Percentiles rank a stretch among this genome's conserved stretches.
phyloP scores from a whole-genome alignment of 768 basidiomycete genomes.

The Podaxis sp. region DNA sequence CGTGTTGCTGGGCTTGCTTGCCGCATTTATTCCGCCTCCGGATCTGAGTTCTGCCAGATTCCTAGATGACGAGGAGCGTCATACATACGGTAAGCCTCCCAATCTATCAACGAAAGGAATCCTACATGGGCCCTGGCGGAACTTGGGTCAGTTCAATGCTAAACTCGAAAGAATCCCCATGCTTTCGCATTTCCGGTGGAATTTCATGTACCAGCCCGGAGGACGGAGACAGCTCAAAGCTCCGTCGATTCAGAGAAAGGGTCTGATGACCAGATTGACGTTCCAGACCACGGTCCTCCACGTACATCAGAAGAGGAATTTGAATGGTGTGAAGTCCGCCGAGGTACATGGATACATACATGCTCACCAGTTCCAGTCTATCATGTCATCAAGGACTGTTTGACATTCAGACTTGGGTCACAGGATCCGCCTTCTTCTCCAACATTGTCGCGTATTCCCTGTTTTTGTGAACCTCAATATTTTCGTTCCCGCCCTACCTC shows the following conservation, averaged over 20 bases:
- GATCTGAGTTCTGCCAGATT: constrained; percentile 20
- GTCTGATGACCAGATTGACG: not conserved
- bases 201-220: no score
- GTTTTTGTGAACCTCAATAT: constrained; percentile 16
- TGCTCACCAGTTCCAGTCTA: no score
- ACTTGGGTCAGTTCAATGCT: not conserved
- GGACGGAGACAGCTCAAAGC: not conserved
- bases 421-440: not conserved
- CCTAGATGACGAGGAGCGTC: constrained; percentile 24
- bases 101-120: constrained; percentile 23
- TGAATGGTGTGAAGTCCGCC: constrained; percentile 4
- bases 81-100: constrained; percentile 26
- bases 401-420: constrained; percentile 9
- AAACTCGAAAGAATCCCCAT: constrained; percentile 20
- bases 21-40: constrained; percentile 16
- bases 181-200: constrained; percentile 12
- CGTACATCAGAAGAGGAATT: not conserved
- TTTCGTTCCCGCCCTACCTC: not conserved
- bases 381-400: not conserved
- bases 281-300: not conserved
- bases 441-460: constrained; percentile 17
- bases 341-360: not conserved
- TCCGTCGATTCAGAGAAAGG: not conserved
- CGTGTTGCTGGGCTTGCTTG: constrained; percentile 20
- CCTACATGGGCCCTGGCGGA: not conserved